Conservation (phyloP, 176 grass and related monocot genomes). For the Puya raimondii region DNA sequence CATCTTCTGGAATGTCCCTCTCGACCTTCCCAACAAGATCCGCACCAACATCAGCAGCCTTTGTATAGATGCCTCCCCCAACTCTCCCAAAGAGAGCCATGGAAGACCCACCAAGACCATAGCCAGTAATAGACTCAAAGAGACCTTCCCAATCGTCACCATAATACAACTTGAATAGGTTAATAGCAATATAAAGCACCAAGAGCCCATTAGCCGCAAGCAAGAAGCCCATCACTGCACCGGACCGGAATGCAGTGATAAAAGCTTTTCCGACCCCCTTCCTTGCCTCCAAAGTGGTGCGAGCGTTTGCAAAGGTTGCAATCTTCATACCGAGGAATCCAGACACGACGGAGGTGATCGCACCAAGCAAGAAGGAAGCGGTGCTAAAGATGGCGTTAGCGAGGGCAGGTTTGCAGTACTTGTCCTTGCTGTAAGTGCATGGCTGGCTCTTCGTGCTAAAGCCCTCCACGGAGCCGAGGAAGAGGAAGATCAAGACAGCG, state of each 20-base stretch:
- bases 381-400: constrained; percentile 74
- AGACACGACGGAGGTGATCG: constrained; percentile 77
- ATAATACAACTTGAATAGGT: constrained; percentile 69
- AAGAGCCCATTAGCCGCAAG: constrained; percentile 64
- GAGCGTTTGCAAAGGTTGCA: constrained; percentile 78
- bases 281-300: constrained; percentile 77
- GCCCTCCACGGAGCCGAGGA: constrained; percentile 61
- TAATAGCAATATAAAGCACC: constrained; percentile 84
- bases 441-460: constrained; percentile 59
- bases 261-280: constrained; percentile 91
- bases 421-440: constrained; percentile 48
- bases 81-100: constrained; percentile 91
- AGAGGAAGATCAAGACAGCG: constrained; percentile 43
- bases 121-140: constrained; percentile 86
- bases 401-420: constrained; percentile 59
- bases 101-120: constrained; percentile 87
- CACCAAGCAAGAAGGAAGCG: constrained; percentile 64
- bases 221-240: constrained; percentile 88
- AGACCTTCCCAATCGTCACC: constrained; percentile 88
- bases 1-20: constrained; percentile 89
- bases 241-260: constrained; percentile 70
- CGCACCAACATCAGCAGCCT: constrained; percentile 91
- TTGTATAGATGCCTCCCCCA: constrained; percentile 86
- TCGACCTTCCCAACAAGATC: constrained; percentile 91
- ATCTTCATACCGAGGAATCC: constrained; percentile 93